These are phyloP conservation scores for Scheffersomyces titani DNA, from an alignment of 1,139 yeast species.

Conservation along the genomic window DNA sequence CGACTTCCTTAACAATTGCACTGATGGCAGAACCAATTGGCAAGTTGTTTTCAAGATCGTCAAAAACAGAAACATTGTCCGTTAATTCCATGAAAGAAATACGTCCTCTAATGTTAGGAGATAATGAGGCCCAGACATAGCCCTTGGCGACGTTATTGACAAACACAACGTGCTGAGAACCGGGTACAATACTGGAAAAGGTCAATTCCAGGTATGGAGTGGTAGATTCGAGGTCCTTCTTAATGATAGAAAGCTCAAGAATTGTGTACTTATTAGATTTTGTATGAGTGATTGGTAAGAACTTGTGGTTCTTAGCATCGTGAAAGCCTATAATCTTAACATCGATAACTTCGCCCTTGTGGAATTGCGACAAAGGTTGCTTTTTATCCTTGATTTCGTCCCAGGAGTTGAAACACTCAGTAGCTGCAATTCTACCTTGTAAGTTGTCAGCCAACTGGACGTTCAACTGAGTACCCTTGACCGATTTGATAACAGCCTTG, in stretches of 20 bases:
- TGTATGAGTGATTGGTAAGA: conserved; percentile 67
- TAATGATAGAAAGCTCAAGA: conserved; percentile 64
- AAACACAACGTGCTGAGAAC: conserved; percentile 47
- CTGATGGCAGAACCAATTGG: conserved; percentile 74
- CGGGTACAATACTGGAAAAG: conserved; percentile 42
- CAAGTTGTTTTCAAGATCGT: conserved; percentile 53
- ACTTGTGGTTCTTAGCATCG: conserved; percentile 69
- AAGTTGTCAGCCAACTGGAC: conserved; percentile 76
- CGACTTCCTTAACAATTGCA: conserved; percentile 57
- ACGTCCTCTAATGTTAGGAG: conserved; percentile 70
- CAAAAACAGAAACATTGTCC: conserved; percentile 52
- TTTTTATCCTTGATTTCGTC: conserved; percentile 58
- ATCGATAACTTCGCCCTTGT: conserved; percentile 56
- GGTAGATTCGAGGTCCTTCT: conserved; percentile 26
- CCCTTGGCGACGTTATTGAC: conserved; percentile 57
- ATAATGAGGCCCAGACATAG: conserved; percentile 66
- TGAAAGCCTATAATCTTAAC: conserved; percentile 79
- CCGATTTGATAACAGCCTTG: conserved; percentile 59
- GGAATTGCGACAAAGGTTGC: conserved; percentile 63
- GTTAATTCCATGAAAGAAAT: conserved; percentile 67
- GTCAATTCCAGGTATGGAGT: conserved; percentile 27
- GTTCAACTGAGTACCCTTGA: conserved; percentile 75
- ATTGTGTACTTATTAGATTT: conserved; percentile 54
- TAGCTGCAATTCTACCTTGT: conserved; percentile 78
- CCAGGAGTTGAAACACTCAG: conserved; percentile 62